Evolutionary conservation across 2,329 filamentous ascomycete species (phyloP), one percentile per base, ranked within the genome.

Genomic region (Coniochaeta prunicola): DNA sequence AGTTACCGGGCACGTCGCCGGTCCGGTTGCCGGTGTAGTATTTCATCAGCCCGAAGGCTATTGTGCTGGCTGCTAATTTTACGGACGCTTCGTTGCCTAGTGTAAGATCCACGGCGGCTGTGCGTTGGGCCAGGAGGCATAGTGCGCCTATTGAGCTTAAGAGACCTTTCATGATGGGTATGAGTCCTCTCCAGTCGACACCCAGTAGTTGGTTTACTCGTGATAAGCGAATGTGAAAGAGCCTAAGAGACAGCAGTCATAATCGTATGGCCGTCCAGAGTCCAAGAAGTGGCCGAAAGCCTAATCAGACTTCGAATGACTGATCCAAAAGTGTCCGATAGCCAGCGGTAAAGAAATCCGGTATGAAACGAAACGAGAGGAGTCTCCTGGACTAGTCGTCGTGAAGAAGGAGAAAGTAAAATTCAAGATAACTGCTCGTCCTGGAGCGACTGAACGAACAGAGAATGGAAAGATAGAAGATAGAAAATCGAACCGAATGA

Each of bases 21-120:
- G 82, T 83, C 64, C 82, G 79, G 70, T 85, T 84, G 59, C 82
- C 82, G 0, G 77, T 79, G 64, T 83, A 83, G 65, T 73, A 82
- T 45, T 73, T 77, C 66, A 80, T 71, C 57, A 81, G 61, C 24
- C 76, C 77, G 58, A 70, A 79, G 30, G 78, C 79, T 58, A 80
- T 74, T 19, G 76, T 79, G 56, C 70, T 69, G 2, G 80, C 78
- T 1, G 77, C 77, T 9, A 72, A 67, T 60, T 80, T 82, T 58
- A 84, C 67, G 0, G 81, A 83, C 54, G 72, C 62, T 42, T 64
- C 63, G 34, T 69, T 59, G 13, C 60, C 60, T 2, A 68, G 28
- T 4, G 59, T 60, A 34, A 70, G 53, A 15, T 65, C 59, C 33
- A 68, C 53, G 10, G 65, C 65, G 7, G 48, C 24, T 24, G 54